Evolutionary conservation across 75 land plant genomes (phyloP).

Genomic region (Chamaecyparis obtusa): DNA sequence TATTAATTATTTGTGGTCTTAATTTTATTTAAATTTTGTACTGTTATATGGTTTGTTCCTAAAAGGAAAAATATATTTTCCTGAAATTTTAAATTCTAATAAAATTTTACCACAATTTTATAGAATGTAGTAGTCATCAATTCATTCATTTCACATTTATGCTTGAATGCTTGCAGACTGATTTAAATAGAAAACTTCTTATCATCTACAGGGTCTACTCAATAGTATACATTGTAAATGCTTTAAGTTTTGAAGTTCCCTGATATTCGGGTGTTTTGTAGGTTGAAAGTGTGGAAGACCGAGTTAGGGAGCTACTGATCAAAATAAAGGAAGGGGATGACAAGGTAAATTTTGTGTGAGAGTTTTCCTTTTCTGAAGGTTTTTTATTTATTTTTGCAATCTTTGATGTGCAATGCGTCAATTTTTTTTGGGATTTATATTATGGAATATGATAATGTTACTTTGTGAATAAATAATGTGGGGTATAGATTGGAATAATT

Average conservation of each 20-base stretch:
- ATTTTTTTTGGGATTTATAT: no score
- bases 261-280: slow-evolving; percentile 19
- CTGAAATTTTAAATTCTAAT: not conserved
- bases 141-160: not conserved
- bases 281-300: slow-evolving; percentile 72
- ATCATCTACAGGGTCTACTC: not conserved
- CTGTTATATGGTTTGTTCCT: not conserved
- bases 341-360: slow-evolving; percentile 34
- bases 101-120: not conserved
- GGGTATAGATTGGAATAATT: no score
- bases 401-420: not conserved
- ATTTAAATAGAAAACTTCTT: not conserved
- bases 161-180: not conserved
- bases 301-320: slow-evolving; percentile 49
- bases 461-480: no score
- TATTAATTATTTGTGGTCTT: not conserved
- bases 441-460: no score
- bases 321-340: slow-evolving; percentile 42
- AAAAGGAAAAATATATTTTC: not conserved
- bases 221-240: not conserved
- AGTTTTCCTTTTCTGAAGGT: not conserved
- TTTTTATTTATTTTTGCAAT: not conserved
- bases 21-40: not conserved
- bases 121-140: not conserved
- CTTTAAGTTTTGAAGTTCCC: not conserved